Evolutionary conservation across 257 asterid species (phyloP).

Genomic region (Parsonsia alboflavescens): DNA sequence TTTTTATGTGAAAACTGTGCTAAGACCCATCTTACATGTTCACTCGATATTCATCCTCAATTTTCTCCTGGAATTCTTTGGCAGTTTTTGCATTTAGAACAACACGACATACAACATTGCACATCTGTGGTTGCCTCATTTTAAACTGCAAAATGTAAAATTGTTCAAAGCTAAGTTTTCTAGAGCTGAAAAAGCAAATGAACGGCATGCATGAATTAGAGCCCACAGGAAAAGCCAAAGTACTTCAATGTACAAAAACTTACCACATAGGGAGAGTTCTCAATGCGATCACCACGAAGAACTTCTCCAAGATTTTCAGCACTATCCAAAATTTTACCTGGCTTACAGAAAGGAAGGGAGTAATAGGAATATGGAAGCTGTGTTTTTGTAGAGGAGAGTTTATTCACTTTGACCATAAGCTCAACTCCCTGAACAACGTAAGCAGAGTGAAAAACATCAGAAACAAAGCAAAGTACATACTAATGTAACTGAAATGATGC

Average conservation of each 20-base stretch:
- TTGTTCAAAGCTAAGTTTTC: constrained; percentile 7
- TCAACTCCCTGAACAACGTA: constrained; percentile 31
- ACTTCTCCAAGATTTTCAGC: constrained; percentile 46
- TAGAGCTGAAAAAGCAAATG: neutral
- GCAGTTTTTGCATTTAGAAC: constrained; percentile 39
- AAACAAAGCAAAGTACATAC: neutral
- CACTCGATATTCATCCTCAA: constrained; percentile 43
- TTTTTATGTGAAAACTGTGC: neutral
- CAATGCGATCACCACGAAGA: constrained; percentile 51
- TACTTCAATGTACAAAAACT: neutral
- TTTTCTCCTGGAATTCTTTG: constrained; percentile 43
- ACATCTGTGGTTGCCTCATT: constrained; percentile 47
- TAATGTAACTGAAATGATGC: neutral
- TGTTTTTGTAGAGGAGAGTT: constrained; percentile 40
- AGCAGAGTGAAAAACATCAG: neutral
- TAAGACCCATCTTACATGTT: constrained; percentile 31
- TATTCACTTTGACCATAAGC: constrained; percentile 47
- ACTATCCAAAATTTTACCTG: constrained; percentile 33
- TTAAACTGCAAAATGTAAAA: constrained; percentile 27
- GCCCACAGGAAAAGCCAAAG: neutral
- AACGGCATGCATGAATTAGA: neutral
- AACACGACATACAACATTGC: constrained; percentile 30
- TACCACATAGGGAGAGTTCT: constrained; percentile 37
- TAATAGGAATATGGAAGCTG: constrained; percentile 38
- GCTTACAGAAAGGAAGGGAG: constrained; percentile 38